Conservation (phyloP, 225 moss, liverwort and hornwort species). For the Polytrichum formosum region DNA sequence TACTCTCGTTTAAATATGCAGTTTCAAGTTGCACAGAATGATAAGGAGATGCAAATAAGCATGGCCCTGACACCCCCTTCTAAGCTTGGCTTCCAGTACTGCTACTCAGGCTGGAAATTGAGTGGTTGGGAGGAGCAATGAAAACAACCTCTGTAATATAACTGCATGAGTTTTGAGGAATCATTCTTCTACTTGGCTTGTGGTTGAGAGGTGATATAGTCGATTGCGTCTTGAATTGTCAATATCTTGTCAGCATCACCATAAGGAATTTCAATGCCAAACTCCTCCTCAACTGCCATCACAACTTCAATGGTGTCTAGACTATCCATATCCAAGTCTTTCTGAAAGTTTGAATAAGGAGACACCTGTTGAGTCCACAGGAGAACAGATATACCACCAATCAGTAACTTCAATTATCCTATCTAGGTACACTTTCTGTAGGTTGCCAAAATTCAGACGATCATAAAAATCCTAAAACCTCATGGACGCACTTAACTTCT, state of each 20-base stretch:
- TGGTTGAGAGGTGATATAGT: slow-evolving; percentile 86
- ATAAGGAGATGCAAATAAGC: background rate
- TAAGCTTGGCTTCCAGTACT: background rate
- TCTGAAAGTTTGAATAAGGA: slow-evolving; percentile 76
- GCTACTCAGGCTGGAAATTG: background rate
- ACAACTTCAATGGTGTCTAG: slow-evolving; percentile 87
- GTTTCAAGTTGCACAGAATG: background rate
- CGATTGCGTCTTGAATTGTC: slow-evolving; percentile 73
- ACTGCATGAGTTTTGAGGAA: slow-evolving; percentile 8
- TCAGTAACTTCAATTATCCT: background rate
- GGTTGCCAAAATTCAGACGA: background rate
- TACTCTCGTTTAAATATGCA: too few relatives aligned
- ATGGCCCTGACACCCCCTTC: background rate
- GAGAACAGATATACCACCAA: background rate
- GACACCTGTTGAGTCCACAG: slow-evolving; percentile 45
- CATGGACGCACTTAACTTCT: background rate
- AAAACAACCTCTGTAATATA: background rate
- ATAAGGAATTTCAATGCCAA: slow-evolving; percentile 73
- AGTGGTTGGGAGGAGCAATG: background rate
- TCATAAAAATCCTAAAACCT: background rate
- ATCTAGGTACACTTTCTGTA: background rate
- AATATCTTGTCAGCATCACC: slow-evolving; percentile 79
- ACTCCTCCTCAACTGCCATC: slow-evolving; percentile 92
- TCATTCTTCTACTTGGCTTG: slow-evolving; percentile 63
- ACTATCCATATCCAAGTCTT: slow-evolving; percentile 85